Evolutionary conservation across 495 filamentous ascomycete genomes (phyloP).

Genomic region (Penicillium coprophilum): DNA sequence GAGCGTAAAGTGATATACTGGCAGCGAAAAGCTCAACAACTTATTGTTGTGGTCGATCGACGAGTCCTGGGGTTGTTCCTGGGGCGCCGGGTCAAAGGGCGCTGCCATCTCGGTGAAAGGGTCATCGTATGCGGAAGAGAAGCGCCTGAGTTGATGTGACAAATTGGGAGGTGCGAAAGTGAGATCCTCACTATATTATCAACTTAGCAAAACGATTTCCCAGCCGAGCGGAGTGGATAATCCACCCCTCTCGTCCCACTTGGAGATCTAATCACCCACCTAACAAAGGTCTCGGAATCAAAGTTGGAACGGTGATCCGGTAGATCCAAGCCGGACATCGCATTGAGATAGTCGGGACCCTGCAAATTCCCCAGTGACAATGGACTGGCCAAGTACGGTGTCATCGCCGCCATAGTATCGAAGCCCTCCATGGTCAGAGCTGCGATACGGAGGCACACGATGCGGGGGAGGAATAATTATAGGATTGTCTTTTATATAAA

Average conservation of each 20-base stretch:
- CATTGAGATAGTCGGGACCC: constrained; percentile 52
- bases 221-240: constrained; percentile 1
- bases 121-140: constrained; percentile 62
- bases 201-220: neutral
- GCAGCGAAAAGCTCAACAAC: constrained; percentile 74
- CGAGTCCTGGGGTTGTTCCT: constrained; percentile 41
- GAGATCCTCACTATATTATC: constrained; percentile 40
- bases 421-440: constrained; percentile 60
- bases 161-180: constrained; percentile 39
- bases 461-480: neutral
- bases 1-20: constrained; percentile 64
- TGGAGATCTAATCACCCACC: constrained; percentile 40
- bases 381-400: constrained; percentile 55
- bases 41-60: constrained; percentile 72
- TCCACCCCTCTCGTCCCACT: constrained; percentile 8
- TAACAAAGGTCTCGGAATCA: constrained; percentile 59
- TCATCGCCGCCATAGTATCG: constrained; percentile 63
- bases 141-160: constrained; percentile 39
- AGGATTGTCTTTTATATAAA: neutral
- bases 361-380: constrained; percentile 54
- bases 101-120: constrained; percentile 57
- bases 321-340: constrained; percentile 54
- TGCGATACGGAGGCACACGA: constrained; percentile 11
- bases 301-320: constrained; percentile 58
- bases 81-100: constrained; percentile 52